A percentile compares a stretch with the other conserved stretches of the same genome.
These are phyloP conservation scores for Delphinella strobiligena DNA, from an alignment of 2,329 filamentous ascomycete species.

Conservation along the genomic window DNA sequence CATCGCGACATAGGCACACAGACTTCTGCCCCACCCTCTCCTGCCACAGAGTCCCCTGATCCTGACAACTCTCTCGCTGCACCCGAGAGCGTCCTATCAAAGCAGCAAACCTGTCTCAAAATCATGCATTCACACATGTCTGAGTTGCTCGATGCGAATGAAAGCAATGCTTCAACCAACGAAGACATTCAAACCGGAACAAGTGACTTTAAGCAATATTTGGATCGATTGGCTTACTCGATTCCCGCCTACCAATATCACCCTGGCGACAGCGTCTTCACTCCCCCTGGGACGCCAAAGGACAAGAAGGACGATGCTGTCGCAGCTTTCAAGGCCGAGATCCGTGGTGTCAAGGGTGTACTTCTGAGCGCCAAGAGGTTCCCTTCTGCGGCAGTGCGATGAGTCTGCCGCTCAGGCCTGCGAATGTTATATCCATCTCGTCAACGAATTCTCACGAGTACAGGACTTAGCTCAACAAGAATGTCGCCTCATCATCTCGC, in stretches of 20 bases:
- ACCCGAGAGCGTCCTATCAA: constrained; percentile 13
- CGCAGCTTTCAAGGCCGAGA: constrained; percentile 59
- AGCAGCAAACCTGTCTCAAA: constrained; percentile 35
- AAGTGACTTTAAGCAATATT: constrained; percentile 48
- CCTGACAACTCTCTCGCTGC: constrained; percentile 16
- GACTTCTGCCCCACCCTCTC: constrained; percentile 46
- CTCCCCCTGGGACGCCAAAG: constrained; percentile 14
- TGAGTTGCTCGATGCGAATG: constrained; percentile 37
- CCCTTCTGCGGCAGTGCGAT: constrained; percentile 24
- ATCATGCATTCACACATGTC: constrained; percentile 39
- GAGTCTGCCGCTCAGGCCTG: no score
- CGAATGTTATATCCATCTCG: no score
- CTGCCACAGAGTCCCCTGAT: constrained; percentile 19
- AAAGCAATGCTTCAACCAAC: constrained; percentile 40
- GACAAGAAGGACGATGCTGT: constrained; percentile 55
- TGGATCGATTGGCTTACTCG: constrained; percentile 47
- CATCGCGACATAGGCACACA: constrained; percentile 72
- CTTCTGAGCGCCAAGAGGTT: constrained; percentile 65
- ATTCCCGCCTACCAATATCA: constrained; percentile 17
- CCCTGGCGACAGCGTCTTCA: constrained; percentile 22
- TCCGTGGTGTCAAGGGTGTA: constrained; percentile 67
- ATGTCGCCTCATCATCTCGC: no score
- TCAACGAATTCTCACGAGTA: no score
- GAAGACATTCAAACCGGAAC: constrained; percentile 39
- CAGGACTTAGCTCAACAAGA: no score